Percentiles rank a stretch among this genome's conserved stretches.
Evolutionary conservation across 805 yeast genomes (phyloP).

Genomic region (Komagataella pastoris): DNA sequence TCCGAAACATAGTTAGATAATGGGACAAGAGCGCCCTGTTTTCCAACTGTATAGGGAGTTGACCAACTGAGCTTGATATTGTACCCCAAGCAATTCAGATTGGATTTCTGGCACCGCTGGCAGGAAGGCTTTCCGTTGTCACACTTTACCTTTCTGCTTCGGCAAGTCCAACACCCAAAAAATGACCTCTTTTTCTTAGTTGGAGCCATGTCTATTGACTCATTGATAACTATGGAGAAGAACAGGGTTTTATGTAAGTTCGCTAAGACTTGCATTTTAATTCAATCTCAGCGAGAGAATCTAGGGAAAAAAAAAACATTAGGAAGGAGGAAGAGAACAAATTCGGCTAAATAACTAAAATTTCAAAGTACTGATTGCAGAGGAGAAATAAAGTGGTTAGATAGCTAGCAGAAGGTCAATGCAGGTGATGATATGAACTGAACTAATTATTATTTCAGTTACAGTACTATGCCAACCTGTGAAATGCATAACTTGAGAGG

Average conservation of each 20-base stretch:
- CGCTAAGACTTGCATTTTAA: neutral
- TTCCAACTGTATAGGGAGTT: slow-evolving; percentile 21
- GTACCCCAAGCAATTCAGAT: slow-evolving; percentile 34
- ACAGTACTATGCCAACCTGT: too few relatives aligned
- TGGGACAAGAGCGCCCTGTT: slow-evolving; percentile 10
- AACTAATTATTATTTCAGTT: too few relatives aligned
- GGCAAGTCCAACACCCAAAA: slow-evolving; percentile 45
- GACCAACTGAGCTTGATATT: slow-evolving; percentile 34
- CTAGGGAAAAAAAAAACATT: neutral
- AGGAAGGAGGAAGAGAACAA: neutral
- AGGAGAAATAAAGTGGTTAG: too few relatives aligned
- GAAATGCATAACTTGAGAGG: too few relatives aligned
- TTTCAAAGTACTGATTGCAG: neutral
- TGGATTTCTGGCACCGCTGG: slow-evolving; percentile 29
- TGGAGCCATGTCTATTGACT: neutral
- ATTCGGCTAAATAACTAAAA: neutral
- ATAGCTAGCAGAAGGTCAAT: too few relatives aligned
- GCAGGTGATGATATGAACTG: too few relatives aligned
- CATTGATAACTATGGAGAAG: neutral
- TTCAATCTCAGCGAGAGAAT: neutral
- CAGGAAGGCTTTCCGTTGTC: slow-evolving; percentile 33
- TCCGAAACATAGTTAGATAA: slow-evolving; percentile 3
- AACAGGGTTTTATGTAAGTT: neutral
- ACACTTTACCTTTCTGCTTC: slow-evolving; percentile 39
- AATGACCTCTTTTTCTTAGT: slow-evolving; percentile 17